These are phyloP conservation scores for Allium sativum DNA, from an alignment of 106 monocot species.

Conservation along the genomic window DNA sequence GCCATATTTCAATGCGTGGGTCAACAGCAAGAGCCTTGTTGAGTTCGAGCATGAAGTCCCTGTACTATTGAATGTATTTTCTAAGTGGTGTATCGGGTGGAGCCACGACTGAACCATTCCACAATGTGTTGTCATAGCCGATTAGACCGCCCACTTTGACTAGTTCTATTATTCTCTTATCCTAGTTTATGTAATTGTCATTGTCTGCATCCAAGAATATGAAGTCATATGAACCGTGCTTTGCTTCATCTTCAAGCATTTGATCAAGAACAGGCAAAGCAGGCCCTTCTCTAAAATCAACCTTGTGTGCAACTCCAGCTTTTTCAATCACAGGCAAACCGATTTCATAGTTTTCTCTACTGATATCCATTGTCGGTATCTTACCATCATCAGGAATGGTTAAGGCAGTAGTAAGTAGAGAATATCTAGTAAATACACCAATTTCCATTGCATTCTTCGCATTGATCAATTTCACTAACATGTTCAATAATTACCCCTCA, in stretches of 20 bases:
- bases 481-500: constrained; percentile 16
- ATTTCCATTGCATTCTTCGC: constrained; percentile 23
- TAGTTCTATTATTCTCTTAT: constrained; percentile 42
- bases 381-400: too few species aligned
- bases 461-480: constrained; percentile 17
- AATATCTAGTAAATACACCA: too few species aligned
- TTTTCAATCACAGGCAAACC: constrained; percentile 61
- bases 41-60: constrained; percentile 55
- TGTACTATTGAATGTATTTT: constrained; percentile 55
- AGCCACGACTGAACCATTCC: constrained; percentile 54
- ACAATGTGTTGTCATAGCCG: constrained; percentile 72
- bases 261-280: constrained; percentile 52
- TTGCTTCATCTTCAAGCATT: constrained; percentile 1
- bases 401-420: too few species aligned
- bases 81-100: constrained; percentile 46
- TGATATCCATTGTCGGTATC: constrained; percentile 62
- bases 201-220: constrained; percentile 73
- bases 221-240: constrained; percentile 57
- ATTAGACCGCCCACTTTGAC: constrained; percentile 57
- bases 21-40: constrained; percentile 54
- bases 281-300: too few species aligned
- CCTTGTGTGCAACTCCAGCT: constrained; percentile 68
- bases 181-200: constrained; percentile 76
- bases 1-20: constrained; percentile 44
- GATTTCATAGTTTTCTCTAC: constrained; percentile 57